phyloP scores from a whole-genome alignment of 179 eudicot genomes.

The Nepenthes alata region DNA sequence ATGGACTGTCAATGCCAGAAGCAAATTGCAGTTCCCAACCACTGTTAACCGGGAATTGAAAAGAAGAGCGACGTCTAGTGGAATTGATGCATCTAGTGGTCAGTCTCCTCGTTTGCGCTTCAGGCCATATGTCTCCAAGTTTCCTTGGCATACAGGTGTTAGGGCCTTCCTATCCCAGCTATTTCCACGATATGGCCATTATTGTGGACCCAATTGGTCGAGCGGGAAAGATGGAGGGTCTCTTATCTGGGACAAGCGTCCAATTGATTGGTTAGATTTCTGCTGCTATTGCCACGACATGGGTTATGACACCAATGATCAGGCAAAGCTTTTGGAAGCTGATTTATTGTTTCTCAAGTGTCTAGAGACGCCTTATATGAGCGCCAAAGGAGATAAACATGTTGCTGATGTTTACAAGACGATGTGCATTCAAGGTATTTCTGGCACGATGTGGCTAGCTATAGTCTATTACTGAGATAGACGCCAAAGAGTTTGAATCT shows the following conservation, averaged over 20 bases:
- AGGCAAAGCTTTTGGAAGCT: slow-evolving; percentile 85
- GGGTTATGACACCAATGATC: slow-evolving; percentile 85
- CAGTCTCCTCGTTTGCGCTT: slow-evolving; percentile 42
- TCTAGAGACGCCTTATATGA: slow-evolving; percentile 70
- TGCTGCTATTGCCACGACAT: slow-evolving; percentile 98
- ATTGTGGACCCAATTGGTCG: slow-evolving; percentile 99
- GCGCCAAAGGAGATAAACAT: slow-evolving; percentile 51
- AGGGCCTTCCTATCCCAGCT: slow-evolving; percentile 78
- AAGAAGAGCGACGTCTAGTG: slow-evolving; percentile 31
- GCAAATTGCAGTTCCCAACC: slow-evolving; percentile 40
- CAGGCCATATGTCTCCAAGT: slow-evolving; percentile 82
- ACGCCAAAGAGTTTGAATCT: not conserved
- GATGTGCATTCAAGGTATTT: slow-evolving; percentile 82
- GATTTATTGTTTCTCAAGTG: slow-evolving; percentile 91
- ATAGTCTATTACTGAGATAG: not conserved
- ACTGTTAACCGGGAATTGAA: slow-evolving; percentile 50
- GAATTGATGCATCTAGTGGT: slow-evolving; percentile 11
- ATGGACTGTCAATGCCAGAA: slow-evolving; percentile 38
- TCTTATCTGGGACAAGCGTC: slow-evolving; percentile 81
- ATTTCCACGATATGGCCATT: slow-evolving; percentile 90
- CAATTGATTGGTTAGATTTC: slow-evolving; percentile 94
- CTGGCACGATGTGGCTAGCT: not conserved
- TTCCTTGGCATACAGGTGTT: slow-evolving; percentile 93
- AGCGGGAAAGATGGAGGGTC: slow-evolving; percentile 91
- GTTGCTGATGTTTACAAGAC: slow-evolving; percentile 61